Percentiles rank a stretch among this genome's conserved stretches.
Evolutionary conservation across 352 stramenopile species (phyloP).

Genomic region (Elongisporangium senticosum): DNA sequence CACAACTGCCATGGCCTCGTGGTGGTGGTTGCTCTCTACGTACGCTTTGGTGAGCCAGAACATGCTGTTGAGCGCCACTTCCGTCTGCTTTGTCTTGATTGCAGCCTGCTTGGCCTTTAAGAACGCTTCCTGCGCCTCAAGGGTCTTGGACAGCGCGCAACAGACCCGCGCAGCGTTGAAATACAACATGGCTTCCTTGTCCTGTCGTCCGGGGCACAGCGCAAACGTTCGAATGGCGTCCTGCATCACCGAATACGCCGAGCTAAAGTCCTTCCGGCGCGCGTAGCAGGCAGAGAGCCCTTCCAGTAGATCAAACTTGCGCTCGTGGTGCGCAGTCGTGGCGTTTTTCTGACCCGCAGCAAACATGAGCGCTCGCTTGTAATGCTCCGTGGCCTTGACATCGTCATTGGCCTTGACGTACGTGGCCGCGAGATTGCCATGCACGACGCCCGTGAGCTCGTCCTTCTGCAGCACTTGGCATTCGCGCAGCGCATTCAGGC

Average conservation of each 20-base stretch:
- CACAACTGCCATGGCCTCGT: constrained; percentile 21
- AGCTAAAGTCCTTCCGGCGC: constrained; percentile 44
- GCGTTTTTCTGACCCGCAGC: constrained; percentile 19
- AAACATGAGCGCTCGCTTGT: constrained; percentile 43
- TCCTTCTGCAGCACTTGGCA: constrained; percentile 46
- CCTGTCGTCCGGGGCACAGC: constrained; percentile 28
- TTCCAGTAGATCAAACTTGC: constrained; percentile 55
- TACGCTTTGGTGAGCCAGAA: constrained; percentile 52
- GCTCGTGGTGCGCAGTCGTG: constrained; percentile 31
- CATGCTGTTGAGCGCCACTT: constrained; percentile 36
- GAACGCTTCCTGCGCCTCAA: constrained; percentile 39
- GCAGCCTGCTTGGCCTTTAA: constrained; percentile 30
- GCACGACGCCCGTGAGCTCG: constrained; percentile 60
- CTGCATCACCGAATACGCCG: constrained; percentile 44
- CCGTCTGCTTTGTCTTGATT: constrained; percentile 15
- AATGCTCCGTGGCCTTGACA: constrained; percentile 55
- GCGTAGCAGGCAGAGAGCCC: constrained; percentile 48
- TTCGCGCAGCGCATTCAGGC: constrained; percentile 37
- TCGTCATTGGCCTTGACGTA: constrained; percentile 52
- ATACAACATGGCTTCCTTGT: constrained; percentile 40
- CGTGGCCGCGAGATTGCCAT: constrained; percentile 57
- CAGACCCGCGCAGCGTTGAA: constrained; percentile 55
- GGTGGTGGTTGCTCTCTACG: constrained; percentile 19
- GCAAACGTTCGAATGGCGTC: constrained; percentile 44
- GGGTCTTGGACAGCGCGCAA: constrained; percentile 42